Percentiles rank a stretch among this genome's conserved stretches.
Conservation (phyloP, 164 flowering plant species). For the Vitis rupestris region DNA sequence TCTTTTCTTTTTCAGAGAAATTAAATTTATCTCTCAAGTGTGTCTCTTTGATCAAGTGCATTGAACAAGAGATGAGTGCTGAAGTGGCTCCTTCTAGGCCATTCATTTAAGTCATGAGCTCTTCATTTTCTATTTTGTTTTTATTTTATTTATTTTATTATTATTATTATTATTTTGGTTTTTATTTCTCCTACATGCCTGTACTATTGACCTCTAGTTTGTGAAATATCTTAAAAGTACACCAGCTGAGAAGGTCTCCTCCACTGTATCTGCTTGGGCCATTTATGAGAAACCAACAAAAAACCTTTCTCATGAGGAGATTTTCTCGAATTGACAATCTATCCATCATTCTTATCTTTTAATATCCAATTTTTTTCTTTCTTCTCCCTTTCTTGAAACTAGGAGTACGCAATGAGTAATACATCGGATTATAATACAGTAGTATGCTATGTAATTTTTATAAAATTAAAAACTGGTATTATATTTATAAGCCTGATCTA, state of each 20-base stretch:
- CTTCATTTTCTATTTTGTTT: background rate
- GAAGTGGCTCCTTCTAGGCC: constrained; percentile 4
- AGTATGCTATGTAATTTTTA: background rate
- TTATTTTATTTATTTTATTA: background rate
- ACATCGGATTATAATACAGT: background rate
- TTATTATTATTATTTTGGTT: background rate
- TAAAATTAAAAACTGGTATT: no score
- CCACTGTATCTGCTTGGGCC: constrained; percentile 30
- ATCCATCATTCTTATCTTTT: constrained; percentile 6
- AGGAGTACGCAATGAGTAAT: background rate
- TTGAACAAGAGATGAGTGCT: background rate
- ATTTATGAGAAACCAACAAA: constrained; percentile 41
- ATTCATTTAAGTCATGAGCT: constrained; percentile 9
- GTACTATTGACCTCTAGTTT: constrained; percentile 9
- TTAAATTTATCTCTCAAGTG: no score
- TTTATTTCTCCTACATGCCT: background rate
- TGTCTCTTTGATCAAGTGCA: background rate
- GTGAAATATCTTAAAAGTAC: constrained; percentile 19
- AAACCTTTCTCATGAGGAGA: constrained; percentile 2
- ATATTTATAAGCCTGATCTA: no score
- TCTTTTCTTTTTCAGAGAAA: no score
- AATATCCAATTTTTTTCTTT: background rate
- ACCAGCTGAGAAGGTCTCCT: constrained; percentile 15
- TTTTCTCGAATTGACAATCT: constrained; percentile 10
- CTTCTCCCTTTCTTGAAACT: background rate